Conservation (phyloP, 805 yeast genomes). For the Candida sakaeoensis region DNA sequence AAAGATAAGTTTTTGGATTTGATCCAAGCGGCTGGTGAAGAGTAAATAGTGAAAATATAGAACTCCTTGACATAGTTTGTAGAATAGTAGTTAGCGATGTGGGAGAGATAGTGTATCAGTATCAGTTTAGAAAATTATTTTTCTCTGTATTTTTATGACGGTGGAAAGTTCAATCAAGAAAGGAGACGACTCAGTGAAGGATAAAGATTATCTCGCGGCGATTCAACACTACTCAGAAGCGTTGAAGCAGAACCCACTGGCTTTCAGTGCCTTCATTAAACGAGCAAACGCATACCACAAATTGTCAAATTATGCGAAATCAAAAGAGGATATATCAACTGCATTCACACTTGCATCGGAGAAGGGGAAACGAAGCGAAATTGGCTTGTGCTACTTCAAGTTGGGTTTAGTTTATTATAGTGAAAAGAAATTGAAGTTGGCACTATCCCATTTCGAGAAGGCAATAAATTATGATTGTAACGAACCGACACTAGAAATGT, state of each 20-base stretch:
- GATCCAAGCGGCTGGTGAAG: slow-evolving; percentile 68
- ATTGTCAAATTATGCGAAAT: slow-evolving; percentile 43
- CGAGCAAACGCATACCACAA: slow-evolving; percentile 50
- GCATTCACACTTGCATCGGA: slow-evolving; percentile 46
- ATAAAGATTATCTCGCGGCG: slow-evolving; percentile 43
- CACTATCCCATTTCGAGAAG: slow-evolving; percentile 38
- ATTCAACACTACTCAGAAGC: slow-evolving; percentile 36
- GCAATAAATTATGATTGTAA: slow-evolving; percentile 41
- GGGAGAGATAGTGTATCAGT: slow-evolving; percentile 10
- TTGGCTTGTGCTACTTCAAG: slow-evolving; percentile 47
- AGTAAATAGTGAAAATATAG: slow-evolving; percentile 4
- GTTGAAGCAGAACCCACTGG: slow-evolving; percentile 39
- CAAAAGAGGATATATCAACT: slow-evolving; percentile 42
- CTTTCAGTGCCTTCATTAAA: slow-evolving; percentile 46
- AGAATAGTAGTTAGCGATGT: too few species aligned
- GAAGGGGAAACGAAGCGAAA: slow-evolving; percentile 43
- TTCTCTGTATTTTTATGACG: slow-evolving; percentile 25
- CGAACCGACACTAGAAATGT: slow-evolving; percentile 47
- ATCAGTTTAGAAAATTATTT: not conserved
- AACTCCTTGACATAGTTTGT: not conserved
- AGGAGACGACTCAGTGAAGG: slow-evolving; percentile 29
- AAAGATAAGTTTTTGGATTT: slow-evolving; percentile 87
- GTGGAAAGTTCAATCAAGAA: slow-evolving; percentile 31
- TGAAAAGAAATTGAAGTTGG: slow-evolving; percentile 36
- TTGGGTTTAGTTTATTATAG: slow-evolving; percentile 45